Evolutionary conservation across 331 rosid genomes (phyloP).

Genomic region (Acacia pycnantha): DNA sequence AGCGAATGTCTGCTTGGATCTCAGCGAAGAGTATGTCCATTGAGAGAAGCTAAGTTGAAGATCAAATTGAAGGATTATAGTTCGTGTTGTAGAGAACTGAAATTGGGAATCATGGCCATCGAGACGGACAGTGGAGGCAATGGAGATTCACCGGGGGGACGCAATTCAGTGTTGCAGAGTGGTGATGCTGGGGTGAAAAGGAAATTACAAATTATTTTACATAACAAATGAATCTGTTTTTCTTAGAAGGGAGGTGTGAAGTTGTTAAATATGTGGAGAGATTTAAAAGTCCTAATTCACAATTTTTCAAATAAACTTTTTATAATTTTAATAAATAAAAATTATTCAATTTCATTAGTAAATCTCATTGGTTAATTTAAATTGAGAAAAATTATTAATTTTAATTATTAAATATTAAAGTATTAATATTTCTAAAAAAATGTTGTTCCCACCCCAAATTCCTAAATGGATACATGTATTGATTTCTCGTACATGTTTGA

Average conservation of each 20-base stretch:
- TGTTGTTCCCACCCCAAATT: too few species aligned
- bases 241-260: too few species aligned
- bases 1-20: conserved; percentile 98
- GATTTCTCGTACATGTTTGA: background rate
- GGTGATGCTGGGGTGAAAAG: background rate
- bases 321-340: too few species aligned
- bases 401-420: too few species aligned
- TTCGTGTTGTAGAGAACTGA: background rate
- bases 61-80: background rate
- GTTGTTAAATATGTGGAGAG: background rate
- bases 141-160: background rate
- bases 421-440: too few species aligned
- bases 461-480: too few species aligned
- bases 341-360: too few species aligned
- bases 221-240: too few species aligned
- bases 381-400: too few species aligned
- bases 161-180: background rate
- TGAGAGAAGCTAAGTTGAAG: background rate
- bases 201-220: too few species aligned
- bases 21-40: conserved; percentile 98
- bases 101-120: background rate
- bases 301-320: too few species aligned
- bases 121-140: background rate
- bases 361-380: too few species aligned
- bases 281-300: background rate